These are phyloP conservation scores for Solanum microdontum DNA, from an alignment of 257 asterid species.

Conservation along the genomic window DNA sequence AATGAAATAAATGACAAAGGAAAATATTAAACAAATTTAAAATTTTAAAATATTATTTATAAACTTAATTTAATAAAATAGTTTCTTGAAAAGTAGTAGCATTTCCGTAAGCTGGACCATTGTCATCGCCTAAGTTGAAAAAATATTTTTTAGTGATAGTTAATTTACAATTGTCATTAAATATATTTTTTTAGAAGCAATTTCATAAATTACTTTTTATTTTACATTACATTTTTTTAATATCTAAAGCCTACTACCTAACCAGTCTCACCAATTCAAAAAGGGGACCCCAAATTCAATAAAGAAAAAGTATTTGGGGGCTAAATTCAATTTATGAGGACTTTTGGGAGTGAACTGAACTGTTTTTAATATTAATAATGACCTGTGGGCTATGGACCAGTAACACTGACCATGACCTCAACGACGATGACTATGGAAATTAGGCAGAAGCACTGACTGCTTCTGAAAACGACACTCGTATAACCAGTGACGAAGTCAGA, in stretches of 20 bases:
- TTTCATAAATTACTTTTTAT: neutral
- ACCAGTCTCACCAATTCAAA: neutral
- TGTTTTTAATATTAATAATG: neutral
- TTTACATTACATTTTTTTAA: neutral
- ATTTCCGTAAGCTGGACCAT: no score
- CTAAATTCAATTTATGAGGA: neutral
- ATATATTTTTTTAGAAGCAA: no score
- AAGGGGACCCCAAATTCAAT: neutral
- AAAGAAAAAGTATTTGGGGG: neutral
- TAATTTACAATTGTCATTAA: no score
- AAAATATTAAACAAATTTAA: no score
- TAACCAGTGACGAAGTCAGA: accelerated
- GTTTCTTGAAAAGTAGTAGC: no score
- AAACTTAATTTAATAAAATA: no score
- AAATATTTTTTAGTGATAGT: no score
- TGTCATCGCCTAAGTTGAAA: no score
- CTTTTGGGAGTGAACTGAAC: neutral
- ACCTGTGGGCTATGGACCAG: neutral
- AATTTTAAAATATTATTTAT: no score
- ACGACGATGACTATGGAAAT: neutral
- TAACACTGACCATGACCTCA: neutral
- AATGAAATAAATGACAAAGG: neutral
- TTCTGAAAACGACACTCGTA: neutral
- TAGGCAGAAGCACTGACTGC: neutral
- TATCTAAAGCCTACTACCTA: neutral